Evolutionary conservation across 257 asterid genomes (phyloP).

Genomic region (Petrea volubilis): DNA sequence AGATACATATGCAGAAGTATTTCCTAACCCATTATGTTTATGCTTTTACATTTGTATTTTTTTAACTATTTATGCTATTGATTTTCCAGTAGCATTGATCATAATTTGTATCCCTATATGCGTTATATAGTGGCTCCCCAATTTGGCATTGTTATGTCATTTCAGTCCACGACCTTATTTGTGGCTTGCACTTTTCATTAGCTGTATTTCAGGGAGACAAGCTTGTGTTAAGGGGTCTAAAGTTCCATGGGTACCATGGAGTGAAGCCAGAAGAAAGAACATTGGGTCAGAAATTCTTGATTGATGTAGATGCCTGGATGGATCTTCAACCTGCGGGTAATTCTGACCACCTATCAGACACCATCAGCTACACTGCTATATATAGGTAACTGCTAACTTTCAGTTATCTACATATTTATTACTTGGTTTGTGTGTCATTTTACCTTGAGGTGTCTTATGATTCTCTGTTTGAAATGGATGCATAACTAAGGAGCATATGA

Average conservation of each 20-base stretch:
- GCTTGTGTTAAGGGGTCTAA: slow-evolving; percentile 81
- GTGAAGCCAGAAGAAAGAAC: slow-evolving; percentile 81
- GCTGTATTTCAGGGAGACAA: slow-evolving; percentile 61
- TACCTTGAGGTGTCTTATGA: neutral
- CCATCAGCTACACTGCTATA: slow-evolving; percentile 81
- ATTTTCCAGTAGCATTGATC: neutral
- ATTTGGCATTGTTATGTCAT: neutral
- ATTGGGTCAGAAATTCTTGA: slow-evolving; percentile 83
- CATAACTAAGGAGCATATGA: neutral
- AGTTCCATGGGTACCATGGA: slow-evolving; percentile 94
- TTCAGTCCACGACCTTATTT: neutral
- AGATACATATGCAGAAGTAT: neutral
- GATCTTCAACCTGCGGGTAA: slow-evolving; percentile 77
- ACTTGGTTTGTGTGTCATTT: neutral
- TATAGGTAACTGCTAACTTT: slow-evolving; percentile 47
- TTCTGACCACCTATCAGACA: slow-evolving; percentile 70
- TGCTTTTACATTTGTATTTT: neutral
- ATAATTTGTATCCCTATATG: neutral
- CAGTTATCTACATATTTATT: neutral
- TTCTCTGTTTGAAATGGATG: neutral
- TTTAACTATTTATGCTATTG: neutral
- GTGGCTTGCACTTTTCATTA: neutral
- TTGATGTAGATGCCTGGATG: slow-evolving; percentile 94
- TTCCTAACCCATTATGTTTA: neutral
- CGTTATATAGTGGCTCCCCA: neutral